These are phyloP conservation scores for Trametes maxima DNA, from an alignment of 768 basidiomycete genomes.

Conservation along the genomic window DNA sequence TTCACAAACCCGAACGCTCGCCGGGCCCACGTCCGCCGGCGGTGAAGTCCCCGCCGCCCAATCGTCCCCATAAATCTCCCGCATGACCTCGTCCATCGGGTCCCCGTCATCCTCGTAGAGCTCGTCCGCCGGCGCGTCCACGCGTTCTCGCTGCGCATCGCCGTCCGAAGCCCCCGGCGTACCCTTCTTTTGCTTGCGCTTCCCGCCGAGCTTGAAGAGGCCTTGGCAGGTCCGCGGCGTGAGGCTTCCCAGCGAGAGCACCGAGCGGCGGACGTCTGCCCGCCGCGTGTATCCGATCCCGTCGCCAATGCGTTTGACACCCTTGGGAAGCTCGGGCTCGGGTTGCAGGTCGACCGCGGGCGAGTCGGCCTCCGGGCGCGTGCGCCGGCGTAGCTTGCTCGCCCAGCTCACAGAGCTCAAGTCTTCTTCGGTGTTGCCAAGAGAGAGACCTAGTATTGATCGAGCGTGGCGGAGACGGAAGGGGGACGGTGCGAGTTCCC, in stretches of 20 bases:
- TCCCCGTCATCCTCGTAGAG: slow-evolving; percentile 16
- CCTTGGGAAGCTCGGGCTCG: slow-evolving; percentile 41
- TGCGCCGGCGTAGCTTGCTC: slow-evolving; percentile 46
- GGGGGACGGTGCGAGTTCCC: slow-evolving; percentile 13
- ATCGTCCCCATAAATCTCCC: slow-evolving; percentile 30
- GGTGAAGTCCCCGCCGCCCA: slow-evolving; percentile 25
- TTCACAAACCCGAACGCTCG: slow-evolving; percentile 6
- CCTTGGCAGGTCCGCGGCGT: slow-evolving; percentile 27
- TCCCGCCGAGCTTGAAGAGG: slow-evolving; percentile 18
- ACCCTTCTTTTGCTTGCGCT: slow-evolving; percentile 3
- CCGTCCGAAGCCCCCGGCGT: too few relatives aligned
- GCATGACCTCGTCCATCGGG: slow-evolving; percentile 33
- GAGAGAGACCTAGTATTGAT: slow-evolving; percentile 32
- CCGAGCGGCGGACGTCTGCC: slow-evolving; percentile 13
- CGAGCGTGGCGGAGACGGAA: slow-evolving; percentile 19
- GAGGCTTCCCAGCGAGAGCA: slow-evolving; percentile 19
- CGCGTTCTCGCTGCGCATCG: background rate
- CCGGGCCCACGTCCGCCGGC: background rate
- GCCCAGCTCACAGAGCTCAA: slow-evolving; percentile 31
- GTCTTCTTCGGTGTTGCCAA: slow-evolving; percentile 32
- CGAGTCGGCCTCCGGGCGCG: slow-evolving; percentile 37
- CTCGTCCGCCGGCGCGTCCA: background rate
- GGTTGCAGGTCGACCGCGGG: slow-evolving; percentile 32
- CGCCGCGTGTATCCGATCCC: slow-evolving; percentile 37
- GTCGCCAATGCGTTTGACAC: slow-evolving; percentile 35